A percentile compares a stretch with the other conserved stretches of the same genome.
phyloP scores from a whole-genome alignment of 2,329 filamentous ascomycete species.

The Dothideomycetidae sp. region DNA sequence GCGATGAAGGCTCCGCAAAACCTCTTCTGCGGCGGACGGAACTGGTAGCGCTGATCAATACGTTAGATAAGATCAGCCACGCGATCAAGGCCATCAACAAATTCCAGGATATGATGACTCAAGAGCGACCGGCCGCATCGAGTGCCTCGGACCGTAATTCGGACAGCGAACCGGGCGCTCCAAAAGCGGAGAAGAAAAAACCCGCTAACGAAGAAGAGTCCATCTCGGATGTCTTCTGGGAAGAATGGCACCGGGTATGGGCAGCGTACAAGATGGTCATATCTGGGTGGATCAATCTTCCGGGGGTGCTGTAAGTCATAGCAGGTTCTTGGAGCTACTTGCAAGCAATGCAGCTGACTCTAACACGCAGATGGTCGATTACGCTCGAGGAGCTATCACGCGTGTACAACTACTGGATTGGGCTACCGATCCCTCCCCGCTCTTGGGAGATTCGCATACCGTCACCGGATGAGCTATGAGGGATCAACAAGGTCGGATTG shows the following conservation, averaged over 20 bases:
- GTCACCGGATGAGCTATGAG: conserved; percentile 18
- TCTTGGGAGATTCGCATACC: conserved; percentile 40
- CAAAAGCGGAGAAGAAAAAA: conserved; percentile 25
- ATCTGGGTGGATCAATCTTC: conserved; percentile 54
- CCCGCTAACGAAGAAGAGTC: conserved; percentile 24
- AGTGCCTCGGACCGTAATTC: conserved; percentile 18
- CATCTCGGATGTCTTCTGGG: conserved; percentile 42
- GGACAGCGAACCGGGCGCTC: conserved; percentile 31
- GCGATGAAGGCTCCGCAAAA: conserved; percentile 39
- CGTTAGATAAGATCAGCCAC: conserved; percentile 71
- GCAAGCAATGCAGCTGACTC: neutral
- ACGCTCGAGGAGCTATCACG: conserved; percentile 39
- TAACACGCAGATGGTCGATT: conserved; percentile 30
- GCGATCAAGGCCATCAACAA: conserved; percentile 60
- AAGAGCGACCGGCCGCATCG: conserved; percentile 14
- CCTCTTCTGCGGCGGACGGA: conserved; percentile 76
- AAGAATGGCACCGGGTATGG: conserved; percentile 51
- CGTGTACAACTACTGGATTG: conserved; percentile 48
- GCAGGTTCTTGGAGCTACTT: conserved; percentile 6
- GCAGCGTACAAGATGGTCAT: conserved; percentile 53
- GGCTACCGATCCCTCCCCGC: conserved; percentile 42
- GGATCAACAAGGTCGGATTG: too few species aligned
- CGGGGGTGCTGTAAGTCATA: conserved; percentile 51
- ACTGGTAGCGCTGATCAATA: conserved; percentile 88
- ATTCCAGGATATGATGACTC: conserved; percentile 46